Evolutionary conservation across 202 grass and related monocot species (phyloP), one percentile per base, ranked within the genome.

Genomic region (Brachypodium distachyon): DNA sequence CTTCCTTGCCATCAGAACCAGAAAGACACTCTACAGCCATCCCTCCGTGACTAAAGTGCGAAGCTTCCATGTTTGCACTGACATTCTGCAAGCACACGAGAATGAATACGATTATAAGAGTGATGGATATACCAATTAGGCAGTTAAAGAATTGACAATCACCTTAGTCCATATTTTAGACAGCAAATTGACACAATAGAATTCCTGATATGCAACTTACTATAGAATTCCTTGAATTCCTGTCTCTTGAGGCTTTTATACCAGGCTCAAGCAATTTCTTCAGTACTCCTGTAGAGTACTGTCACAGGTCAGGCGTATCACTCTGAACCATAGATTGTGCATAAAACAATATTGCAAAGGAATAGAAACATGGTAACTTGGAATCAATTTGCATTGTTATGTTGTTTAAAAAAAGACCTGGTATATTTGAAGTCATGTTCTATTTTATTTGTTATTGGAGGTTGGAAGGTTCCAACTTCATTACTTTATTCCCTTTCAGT

Each of bases 1-100:
- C 83, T 90, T 93, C 88, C 83, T 97, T 97, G 70, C 88, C 83
- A 89, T 97, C 65, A 67, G 85, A 87, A 67, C 81, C 50, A 70
- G 90, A 89, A 68, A 97, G 65, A 64, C 83, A 81, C 80, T 97
- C 83, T 67, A 97, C 32, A 50, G 69, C 52, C 78, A 90, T 90
- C 39, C 50, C 72, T 50, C 61, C 73, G 34, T 71, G 28, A 38
- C 78, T 59, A 78, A 29, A 76, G 23, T 63, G 43, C 82, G 63
- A 76, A 82, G 26, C 16, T 33, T 76, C 64, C n/a, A 5, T 52
- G 12, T 90, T 75, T 83, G 13, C 54, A 78, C 57, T 72, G 65
- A 61, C 59, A 86, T 77, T 77, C 93, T 93, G 83, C 31, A 89
- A 38, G n/a, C 49, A 26, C 31, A 33, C 1, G 81, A 36, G n/a